Base-by-base conservation (phyloP, 805 yeast species). In the Candida nanaspora region DNA sequence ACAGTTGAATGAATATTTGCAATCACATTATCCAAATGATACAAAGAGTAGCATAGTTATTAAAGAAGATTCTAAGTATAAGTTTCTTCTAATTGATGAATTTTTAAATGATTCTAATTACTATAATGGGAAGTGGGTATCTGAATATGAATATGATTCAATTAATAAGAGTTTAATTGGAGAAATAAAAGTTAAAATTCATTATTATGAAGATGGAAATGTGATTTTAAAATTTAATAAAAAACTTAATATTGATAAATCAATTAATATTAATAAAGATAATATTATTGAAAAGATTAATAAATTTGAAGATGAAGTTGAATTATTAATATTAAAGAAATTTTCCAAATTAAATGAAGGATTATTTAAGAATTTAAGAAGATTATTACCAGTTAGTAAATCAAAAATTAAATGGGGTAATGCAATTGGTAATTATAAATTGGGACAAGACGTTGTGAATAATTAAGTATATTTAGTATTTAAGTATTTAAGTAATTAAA, bases 201-300 rank as follows among this genome's bases (percentile, higher is more conserved):
- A 91, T 61, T 93, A 89, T 61, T 93, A 76, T 58, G 98, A 91
- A 63, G 98, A 91, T 51, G 98, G 98, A 25, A 91, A 91, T 55
- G 98, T 91, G 16, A 73, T 91, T 39, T 74, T 93, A 53, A 78
- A 75, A 45, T 68, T 80, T 2, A 46, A 47, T 7, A 65, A 69
- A 43, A 50, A 53, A 4, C 49, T 73, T 1, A 52, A 50, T 6
- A 8, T 6, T 6, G 63, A 59, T 19, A 40, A 20, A 11, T 19
- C 18, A 19, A 14, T 9, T 6, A 25, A 13, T n/a, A 35, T 40
- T 35, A 45, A 46, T 8, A 41, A 50, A 2, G 41, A 42, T 2
- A 58, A 56, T 3, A 53, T 62, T 3, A 62, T 78, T 29, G 62
- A 71, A 42, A 57, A 66, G 30, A 82, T 87, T 47, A 65, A 69